Evolutionary conservation across 1,284 basidiomycete genomes (phyloP).

Genomic region (Puccinia triticina): DNA sequence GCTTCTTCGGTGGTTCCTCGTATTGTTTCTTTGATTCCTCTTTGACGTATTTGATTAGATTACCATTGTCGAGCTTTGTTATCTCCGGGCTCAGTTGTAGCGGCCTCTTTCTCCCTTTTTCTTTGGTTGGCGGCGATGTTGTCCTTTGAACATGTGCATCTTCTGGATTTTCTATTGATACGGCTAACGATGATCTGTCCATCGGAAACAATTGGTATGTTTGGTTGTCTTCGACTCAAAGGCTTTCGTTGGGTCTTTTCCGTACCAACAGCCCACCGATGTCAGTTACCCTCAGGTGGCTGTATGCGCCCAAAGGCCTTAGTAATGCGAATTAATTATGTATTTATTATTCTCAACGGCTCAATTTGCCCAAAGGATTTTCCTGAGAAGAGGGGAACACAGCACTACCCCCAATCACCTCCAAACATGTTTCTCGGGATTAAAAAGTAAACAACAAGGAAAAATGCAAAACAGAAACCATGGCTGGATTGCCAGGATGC

Average conservation of each 20-base stretch:
- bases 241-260: neutral
- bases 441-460: neutral
- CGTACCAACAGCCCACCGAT: neutral
- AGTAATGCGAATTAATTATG: neutral
- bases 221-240: neutral
- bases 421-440: neutral
- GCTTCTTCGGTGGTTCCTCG: slow-evolving; percentile 6
- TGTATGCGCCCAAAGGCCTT: neutral
- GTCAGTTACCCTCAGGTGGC: neutral
- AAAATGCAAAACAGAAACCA: neutral
- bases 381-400: too few relatives aligned
- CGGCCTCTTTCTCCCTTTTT: neutral
- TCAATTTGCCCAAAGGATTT: too few relatives aligned
- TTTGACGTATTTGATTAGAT: neutral
- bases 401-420: slow-evolving; percentile 1
- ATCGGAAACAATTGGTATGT: neutral
- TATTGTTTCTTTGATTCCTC: neutral
- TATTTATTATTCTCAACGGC: slow-evolving; percentile 8
- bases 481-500: too few relatives aligned
- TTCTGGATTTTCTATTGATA: neutral
- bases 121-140: neutral
- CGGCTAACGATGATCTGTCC: neutral
- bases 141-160: slow-evolving; percentile 2
- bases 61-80: neutral
- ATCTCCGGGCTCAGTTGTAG: neutral